Base-by-base conservation (phyloP, 176 grass and related monocot species). In the Oryza glumipatula region DNA sequence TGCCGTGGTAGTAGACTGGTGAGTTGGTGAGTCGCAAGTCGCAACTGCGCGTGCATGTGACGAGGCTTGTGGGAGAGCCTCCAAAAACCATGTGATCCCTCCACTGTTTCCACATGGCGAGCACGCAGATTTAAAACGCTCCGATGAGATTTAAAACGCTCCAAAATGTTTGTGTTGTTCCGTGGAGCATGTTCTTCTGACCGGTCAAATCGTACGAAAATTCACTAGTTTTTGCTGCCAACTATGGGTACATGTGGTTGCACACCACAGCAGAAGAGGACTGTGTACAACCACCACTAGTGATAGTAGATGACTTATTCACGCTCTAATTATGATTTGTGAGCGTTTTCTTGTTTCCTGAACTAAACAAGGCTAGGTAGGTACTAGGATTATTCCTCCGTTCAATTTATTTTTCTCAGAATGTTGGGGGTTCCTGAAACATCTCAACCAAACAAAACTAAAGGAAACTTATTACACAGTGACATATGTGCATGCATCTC, bases 21-120 rank as follows among this genome's bases (percentile, higher is more conserved):
- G 26, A 26, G 26, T 16, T 19, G 52, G 52, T 56, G 16, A 56
- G 52, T 35, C 33, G 33, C 33, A 35, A 35, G 33, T 35, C 33
- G 28, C 28, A 28, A 28, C 28, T 13, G 74, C 19, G 3, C 19
- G 3, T 45, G 23, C 48, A 30, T 83, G 80, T 80, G 84, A 60
- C 6, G 6, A 19, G 23, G 5, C 35, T 36, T 36, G 35, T 36
- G 35, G 4, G 35, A 36, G 3, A 4, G 35, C 30, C 43, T 78
- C 73, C 80, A 10, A 79, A 79, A 52, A 84, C 68, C 81, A 80
- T 79, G 87, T 74, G 81, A 60, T 38, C 15, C 19, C 12, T 13
- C 78, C 78, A 47, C 26, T 77, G 63, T 48, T 80, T 67, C 61
- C 81, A 88, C 87, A 65, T 65, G 66, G 65, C 5, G 65, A 54